Evolutionary conservation across 306 rosid species (phyloP).

Genomic region (Prunus mongolica): DNA sequence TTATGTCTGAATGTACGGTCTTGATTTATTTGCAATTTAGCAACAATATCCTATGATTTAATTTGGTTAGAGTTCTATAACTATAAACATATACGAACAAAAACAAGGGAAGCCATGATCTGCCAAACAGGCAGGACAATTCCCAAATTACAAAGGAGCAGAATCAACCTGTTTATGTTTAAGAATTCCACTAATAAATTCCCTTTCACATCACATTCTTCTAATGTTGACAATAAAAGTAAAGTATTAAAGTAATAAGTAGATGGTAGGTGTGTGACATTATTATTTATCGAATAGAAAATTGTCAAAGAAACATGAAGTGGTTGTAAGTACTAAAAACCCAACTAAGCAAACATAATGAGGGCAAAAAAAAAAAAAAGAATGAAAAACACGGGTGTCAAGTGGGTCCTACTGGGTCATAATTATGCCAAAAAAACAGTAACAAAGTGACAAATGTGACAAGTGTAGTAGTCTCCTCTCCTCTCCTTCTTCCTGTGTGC

Average conservation of each 20-base stretch:
- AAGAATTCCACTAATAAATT: background rate
- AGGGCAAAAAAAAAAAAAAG: no score
- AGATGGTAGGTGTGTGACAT: background rate
- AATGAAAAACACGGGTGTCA: background rate
- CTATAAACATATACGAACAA: no score
- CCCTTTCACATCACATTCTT: background rate
- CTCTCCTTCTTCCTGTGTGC: background rate
- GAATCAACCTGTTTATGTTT: background rate
- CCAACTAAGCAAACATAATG: background rate
- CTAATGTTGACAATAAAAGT: background rate
- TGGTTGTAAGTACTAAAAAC: background rate
- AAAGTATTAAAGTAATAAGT: background rate
- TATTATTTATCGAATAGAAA: background rate
- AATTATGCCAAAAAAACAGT: constrained; percentile 21
- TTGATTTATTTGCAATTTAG: background rate
- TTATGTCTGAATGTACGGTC: background rate
- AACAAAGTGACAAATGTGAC: constrained; percentile 8
- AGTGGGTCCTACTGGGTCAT: constrained; percentile 24
- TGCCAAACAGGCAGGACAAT: background rate
- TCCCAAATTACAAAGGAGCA: background rate
- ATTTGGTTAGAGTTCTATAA: no score
- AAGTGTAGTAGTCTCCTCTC: background rate
- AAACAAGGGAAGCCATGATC: background rate
- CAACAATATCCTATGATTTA: no score
- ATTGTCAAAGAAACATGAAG: background rate